phyloP scores from a whole-genome alignment of 306 rosid species.

The Begonia masoniana region DNA sequence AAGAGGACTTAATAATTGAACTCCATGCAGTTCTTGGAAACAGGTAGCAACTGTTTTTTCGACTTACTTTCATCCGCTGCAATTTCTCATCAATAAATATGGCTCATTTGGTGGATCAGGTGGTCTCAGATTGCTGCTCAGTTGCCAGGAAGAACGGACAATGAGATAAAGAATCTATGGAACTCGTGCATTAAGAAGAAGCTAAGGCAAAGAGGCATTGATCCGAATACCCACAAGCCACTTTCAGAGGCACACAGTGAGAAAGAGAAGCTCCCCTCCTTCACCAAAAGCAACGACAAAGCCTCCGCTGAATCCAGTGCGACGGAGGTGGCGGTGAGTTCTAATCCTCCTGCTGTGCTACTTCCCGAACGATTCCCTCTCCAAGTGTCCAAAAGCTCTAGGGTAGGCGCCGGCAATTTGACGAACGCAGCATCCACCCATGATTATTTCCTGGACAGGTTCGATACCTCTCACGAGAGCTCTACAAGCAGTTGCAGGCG shows the following conservation, averaged over 20 bases:
- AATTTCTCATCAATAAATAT: neutral
- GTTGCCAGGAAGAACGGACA: constrained; percentile 86
- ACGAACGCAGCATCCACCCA: constrained; percentile 21
- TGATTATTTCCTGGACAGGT: constrained; percentile 41
- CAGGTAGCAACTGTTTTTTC: constrained; percentile 14
- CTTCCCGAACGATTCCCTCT: too few species aligned
- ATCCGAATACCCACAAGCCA: constrained; percentile 83
- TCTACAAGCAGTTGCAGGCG: constrained; percentile 34
- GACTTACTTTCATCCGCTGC: too few species aligned
- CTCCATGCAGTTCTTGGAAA: constrained; percentile 67
- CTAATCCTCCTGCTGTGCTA: too few species aligned
- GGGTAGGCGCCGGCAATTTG: too few species aligned
- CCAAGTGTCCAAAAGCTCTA: too few species aligned
- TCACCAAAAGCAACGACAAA: neutral
- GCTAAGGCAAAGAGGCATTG: constrained; percentile 80
- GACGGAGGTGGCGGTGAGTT: too few species aligned
- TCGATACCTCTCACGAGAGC: constrained; percentile 19
- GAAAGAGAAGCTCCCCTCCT: neutral
- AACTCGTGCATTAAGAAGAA: constrained; percentile 88
- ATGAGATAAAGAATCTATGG: constrained; percentile 91
- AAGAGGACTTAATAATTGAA: constrained; percentile 70
- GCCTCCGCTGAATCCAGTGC: neutral
- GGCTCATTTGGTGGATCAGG: constrained; percentile 15
- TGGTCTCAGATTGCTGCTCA: constrained; percentile 98
- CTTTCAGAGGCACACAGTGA: constrained; percentile 6